These are phyloP conservation scores for Emergomyces orientalis DNA, from an alignment of 2,329 filamentous ascomycete species.

Conservation along the genomic window DNA sequence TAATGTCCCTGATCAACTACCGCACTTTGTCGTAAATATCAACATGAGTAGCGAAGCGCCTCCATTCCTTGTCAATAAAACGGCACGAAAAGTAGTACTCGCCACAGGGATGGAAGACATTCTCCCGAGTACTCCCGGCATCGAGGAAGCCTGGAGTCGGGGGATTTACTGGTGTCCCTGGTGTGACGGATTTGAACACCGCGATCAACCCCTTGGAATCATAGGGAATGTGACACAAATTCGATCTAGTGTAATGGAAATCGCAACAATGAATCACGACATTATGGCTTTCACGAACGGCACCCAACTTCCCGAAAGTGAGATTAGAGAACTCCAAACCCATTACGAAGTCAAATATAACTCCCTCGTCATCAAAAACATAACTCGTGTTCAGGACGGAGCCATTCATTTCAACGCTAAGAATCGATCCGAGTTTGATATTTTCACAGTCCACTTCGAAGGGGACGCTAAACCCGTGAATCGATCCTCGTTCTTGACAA, in stretches of 20 bases:
- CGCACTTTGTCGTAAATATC: neutral
- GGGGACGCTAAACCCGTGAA: constrained; percentile 34
- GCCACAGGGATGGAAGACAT: constrained; percentile 50
- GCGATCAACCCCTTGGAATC: constrained; percentile 49
- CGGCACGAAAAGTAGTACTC: constrained; percentile 48
- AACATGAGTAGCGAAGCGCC: neutral
- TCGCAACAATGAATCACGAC: constrained; percentile 47
- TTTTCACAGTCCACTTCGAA: constrained; percentile 48
- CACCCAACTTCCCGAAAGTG: constrained; percentile 43
- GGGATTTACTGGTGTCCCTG: constrained; percentile 57
- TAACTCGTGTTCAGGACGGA: constrained; percentile 40
- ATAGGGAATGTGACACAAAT: constrained; percentile 40
- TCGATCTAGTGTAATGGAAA: constrained; percentile 41
- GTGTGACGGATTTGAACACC: constrained; percentile 56
- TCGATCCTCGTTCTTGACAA: constrained; percentile 46
- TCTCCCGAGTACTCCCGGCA: constrained; percentile 47
- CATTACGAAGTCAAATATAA: constrained; percentile 46
- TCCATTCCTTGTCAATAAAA: constrained; percentile 23
- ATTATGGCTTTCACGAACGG: constrained; percentile 53
- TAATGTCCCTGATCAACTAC: constrained; percentile 8
- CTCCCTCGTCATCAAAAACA: constrained; percentile 44
- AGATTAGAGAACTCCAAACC: constrained; percentile 44
- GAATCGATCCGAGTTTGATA: constrained; percentile 41
- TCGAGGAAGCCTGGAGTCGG: constrained; percentile 48
- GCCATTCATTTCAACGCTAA: constrained; percentile 21